Evolutionary conservation across 2,329 filamentous ascomycete species (phyloP).

Genomic region (Apiospora rasikravindrae): DNA sequence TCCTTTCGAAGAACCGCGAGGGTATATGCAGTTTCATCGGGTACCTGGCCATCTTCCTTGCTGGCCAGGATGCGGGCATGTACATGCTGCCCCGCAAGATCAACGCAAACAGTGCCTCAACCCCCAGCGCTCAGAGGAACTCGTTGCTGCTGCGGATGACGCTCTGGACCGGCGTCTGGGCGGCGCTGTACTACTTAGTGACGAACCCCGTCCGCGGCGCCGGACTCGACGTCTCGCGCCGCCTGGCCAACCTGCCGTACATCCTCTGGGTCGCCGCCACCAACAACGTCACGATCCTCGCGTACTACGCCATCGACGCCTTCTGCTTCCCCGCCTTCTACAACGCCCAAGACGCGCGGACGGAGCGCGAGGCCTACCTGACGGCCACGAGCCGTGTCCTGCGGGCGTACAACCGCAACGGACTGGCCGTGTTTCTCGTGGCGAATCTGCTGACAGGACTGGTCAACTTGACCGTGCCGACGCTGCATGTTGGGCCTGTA

Average conservation of each 20-base stretch:
- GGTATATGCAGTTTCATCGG: conserved; percentile 94
- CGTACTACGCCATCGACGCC: conserved; percentile 79
- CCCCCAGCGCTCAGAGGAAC: conserved; percentile 54
- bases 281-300: conserved; percentile 81
- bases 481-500: conserved; percentile 70
- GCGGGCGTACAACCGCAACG: conserved; percentile 85
- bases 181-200: conserved; percentile 69
- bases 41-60: conserved; percentile 93
- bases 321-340: conserved; percentile 77
- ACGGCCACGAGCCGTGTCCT: conserved; percentile 82
- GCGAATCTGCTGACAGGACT: conserved; percentile 90
- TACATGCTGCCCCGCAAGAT: conserved; percentile 71
- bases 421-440: conserved; percentile 80
- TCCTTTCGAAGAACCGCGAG: conserved; percentile 90
- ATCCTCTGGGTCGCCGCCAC: conserved; percentile 91
- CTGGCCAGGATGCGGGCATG: conserved; percentile 83
- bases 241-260: conserved; percentile 92
- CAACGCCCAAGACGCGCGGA: conserved; percentile 56
- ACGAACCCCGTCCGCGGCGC: conserved; percentile 74
- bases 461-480: conserved; percentile 86
- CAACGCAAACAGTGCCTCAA: conserved; percentile 47
- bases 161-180: conserved; percentile 72
- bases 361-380: conserved; percentile 68
- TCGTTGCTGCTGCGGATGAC: conserved; percentile 68
- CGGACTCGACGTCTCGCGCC: conserved; percentile 79